A percentile compares a stretch with the other conserved stretches of the same genome.
phyloP scores from a whole-genome alignment of 1,139 yeast species.

The Pichia sp. region DNA sequence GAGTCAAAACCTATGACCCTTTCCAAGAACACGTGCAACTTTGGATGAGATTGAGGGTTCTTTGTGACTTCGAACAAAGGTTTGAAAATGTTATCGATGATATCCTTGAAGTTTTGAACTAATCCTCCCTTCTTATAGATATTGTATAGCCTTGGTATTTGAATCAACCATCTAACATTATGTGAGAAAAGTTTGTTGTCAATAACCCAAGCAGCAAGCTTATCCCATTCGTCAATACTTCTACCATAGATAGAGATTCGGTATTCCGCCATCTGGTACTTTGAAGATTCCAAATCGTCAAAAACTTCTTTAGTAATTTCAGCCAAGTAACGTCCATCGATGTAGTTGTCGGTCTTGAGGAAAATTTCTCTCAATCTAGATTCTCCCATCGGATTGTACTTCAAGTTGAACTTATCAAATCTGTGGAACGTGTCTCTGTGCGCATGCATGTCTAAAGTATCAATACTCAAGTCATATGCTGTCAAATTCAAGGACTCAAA shows the following conservation, averaged over 20 bases:
- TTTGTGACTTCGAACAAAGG: slow-evolving; percentile 91
- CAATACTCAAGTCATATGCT: slow-evolving; percentile 92
- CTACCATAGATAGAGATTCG: slow-evolving; percentile 94
- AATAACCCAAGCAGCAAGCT: slow-evolving; percentile 88
- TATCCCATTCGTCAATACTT: slow-evolving; percentile 88
- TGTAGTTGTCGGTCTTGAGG: slow-evolving; percentile 89
- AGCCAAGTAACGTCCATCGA: slow-evolving; percentile 82
- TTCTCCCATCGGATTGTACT: slow-evolving; percentile 97
- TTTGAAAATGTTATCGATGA: slow-evolving; percentile 68
- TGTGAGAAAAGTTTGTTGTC: slow-evolving; percentile 89
- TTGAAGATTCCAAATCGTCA: slow-evolving; percentile 87
- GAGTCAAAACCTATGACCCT: slow-evolving; percentile 97
- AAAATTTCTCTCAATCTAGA: slow-evolving; percentile 94
- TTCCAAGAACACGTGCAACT: slow-evolving; percentile 77
- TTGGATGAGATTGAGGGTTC: slow-evolving; percentile 82
- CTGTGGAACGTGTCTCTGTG: slow-evolving; percentile 97
- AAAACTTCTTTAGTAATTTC: slow-evolving; percentile 91
- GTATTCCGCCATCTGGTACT: slow-evolving; percentile 95
- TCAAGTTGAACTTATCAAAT: slow-evolving; percentile 94
- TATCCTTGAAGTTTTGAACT: slow-evolving; percentile 66
- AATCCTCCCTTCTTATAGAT: slow-evolving; percentile 73
- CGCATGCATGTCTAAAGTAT: slow-evolving; percentile 98
- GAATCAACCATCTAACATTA: slow-evolving; percentile 95
- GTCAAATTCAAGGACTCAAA: slow-evolving; percentile 84
- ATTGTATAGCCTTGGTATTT: slow-evolving; percentile 90